These are phyloP conservation scores for Dichomitus squalens DNA, from an alignment of 1,284 basidiomycete genomes.

Conservation along the genomic window DNA sequence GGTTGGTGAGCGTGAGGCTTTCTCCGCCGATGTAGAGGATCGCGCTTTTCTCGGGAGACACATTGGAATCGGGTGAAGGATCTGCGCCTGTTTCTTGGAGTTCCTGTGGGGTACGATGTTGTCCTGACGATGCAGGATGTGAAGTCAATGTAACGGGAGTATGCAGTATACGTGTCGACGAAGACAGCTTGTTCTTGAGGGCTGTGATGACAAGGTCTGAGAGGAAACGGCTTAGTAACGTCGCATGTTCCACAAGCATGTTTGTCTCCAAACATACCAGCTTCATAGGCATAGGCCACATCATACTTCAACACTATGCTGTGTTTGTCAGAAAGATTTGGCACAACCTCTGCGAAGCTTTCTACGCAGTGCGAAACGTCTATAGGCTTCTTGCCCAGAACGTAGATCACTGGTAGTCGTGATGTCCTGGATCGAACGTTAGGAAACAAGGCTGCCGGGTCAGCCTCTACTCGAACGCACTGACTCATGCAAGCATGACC, in stretches of 20 bases:
- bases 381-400: slow-evolving; percentile 73
- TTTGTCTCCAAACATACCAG: slow-evolving; percentile 45
- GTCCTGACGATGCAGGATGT: slow-evolving; percentile 11
- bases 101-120: not conserved
- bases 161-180: slow-evolving; percentile 25
- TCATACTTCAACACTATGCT: slow-evolving; percentile 72
- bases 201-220: slow-evolving; percentile 40
- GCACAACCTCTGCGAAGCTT: slow-evolving; percentile 38
- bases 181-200: not conserved
- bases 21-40: slow-evolving; percentile 89
- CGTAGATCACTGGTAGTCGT: slow-evolving; percentile 82
- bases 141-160: slow-evolving; percentile 21
- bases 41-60: slow-evolving; percentile 24
- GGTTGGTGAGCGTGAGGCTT: slow-evolving; percentile 81
- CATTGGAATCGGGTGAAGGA: not conserved
- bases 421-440: slow-evolving; percentile 55
- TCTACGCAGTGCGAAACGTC: slow-evolving; percentile 54
- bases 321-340: slow-evolving; percentile 10
- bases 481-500: slow-evolving; percentile 95
- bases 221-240: not conserved
- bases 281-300: slow-evolving; percentile 77
- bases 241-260: not conserved
- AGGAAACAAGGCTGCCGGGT: not conserved
- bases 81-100: not conserved
- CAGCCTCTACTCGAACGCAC: slow-evolving; percentile 45